Base-by-base conservation (phyloP, 2,329 filamentous ascomycete genomes). In the Pseudogymnoascus sp. region DNA sequence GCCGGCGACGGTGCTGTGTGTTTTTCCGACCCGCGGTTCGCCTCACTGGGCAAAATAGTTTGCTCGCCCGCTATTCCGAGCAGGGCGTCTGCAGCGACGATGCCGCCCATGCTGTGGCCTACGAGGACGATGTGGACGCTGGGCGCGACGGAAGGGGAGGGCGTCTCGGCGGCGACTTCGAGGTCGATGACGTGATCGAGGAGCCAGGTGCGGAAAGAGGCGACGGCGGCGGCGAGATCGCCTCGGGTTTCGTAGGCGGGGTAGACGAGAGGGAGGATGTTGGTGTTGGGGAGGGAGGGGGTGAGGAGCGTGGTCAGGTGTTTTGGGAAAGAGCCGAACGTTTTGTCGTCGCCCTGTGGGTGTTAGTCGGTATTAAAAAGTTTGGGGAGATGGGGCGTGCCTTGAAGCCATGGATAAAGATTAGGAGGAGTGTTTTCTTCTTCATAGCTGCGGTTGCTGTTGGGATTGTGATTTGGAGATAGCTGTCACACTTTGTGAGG, bases 171-270 rank as follows among this genome's bases (percentile, higher is more conserved):
- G 29, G 83, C 86, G 63, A 97, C 92, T 76, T 99, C 93, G 70
- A 97, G 80, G 74, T 97, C 94, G 69, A 97, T 97, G 69, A 97
- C 90, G 69, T 90, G 90, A 72, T 97, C 88, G 67, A 92, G 86
- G 13, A 97, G 84, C 88, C 90, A 94, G 76, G 90, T 87, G 66
- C 87, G 85, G 75, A 94, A 92, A 29, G 84, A 80, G 64, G 79
- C 79, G 63, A 93, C 89, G 71, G 87, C 89, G 65, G 88, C 83
- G 55, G 80, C 78, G 58, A 94, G 76, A 71, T 93, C 88, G 13
- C 90, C 90, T 63, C 88, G 80, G n/a, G 90, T 94, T 75, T 93
- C 90, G 73, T 87, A 94, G 68, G 84, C 85, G 35, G 90, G 90
- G 72, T 93, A 94, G n/a, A 89, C 84, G 58, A 90, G 77, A 35